Evolutionary conservation across 1,284 basidiomycete species (phyloP), one percentile per base, ranked within the genome.

Genomic region (Dichomitus squalens): DNA sequence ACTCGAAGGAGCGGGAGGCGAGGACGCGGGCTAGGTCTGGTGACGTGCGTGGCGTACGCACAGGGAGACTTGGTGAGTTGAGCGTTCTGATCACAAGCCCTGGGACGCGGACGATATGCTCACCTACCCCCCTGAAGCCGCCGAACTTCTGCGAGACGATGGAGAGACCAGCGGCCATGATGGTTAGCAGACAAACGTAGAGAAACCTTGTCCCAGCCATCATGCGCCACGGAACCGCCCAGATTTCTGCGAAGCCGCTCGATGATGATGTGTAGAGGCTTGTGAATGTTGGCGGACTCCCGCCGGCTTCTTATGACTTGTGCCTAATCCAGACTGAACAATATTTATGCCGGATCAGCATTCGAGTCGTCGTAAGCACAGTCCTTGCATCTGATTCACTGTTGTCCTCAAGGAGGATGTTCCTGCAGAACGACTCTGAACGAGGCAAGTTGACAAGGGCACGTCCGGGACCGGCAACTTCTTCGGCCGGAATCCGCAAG

Each of bases 11-110:
- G 70, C 93, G 94, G 48, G 86, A 83, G 40, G 87, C 74, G 59
- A 95, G 82, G 66, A 93, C 90, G 29, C 86, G 73, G 20, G 91
- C 88, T 63, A 95, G 83, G 75, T 94, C 88, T 55, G 82, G 68
- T 16, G 92, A 92, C 4, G 84, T 73, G 55, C 83, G 76, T 50
- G 31, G 31, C 31, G 31, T 12, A 33, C 12, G 31, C 41, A 21
- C 5, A 20, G 92, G 91, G 27, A 80, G 70, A 20, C 83, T 72
- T 8, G 91, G 92, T 16, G 83, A 72, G 29, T 80, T 70, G 80
- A 85, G 93, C 48, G 79, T 68, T 74, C 57, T 94, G 91, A 53
- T 70, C 76, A 57, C 88, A n/a, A 12, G 38, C 18, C n/a, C 4
- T 12, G 16, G 8, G 14, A 9, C 2, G 7, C 40, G 36, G 4